A percentile compares a stretch with the other conserved stretches of the same genome.
phyloP scores from a whole-genome alignment of 2,329 filamentous ascomycete species.

The Beauveria scarabaeidicola region DNA sequence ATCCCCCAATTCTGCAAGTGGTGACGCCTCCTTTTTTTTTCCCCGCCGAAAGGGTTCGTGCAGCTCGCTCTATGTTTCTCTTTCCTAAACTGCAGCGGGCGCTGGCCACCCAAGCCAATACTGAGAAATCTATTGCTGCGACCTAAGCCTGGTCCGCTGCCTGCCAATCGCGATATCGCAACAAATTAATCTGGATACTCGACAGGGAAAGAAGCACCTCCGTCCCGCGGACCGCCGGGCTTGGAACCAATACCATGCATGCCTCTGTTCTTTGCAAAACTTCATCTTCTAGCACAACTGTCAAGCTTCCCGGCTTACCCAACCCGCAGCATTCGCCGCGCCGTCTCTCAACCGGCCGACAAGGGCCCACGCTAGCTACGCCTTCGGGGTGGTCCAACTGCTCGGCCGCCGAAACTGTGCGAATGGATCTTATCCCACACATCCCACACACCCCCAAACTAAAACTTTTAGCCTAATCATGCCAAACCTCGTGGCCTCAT shows the following conservation, averaged over 20 bases:
- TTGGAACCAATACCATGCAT: not conserved
- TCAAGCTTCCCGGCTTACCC: not conserved
- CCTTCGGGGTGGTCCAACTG: constrained; percentile 7
- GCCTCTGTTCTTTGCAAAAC: not conserved
- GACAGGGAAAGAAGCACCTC: not conserved
- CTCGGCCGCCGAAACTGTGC: constrained; percentile 9
- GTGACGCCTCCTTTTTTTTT: not conserved
- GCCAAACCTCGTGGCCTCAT: not conserved
- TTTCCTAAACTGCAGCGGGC: not conserved
- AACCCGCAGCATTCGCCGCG: constrained; percentile 4
- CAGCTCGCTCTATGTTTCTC: not conserved
- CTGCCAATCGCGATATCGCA: not conserved
- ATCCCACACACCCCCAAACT: constrained; percentile 8
- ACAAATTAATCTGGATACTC: not conserved
- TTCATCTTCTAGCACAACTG: not conserved
- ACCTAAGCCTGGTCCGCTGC: not conserved
- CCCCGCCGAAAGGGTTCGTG: not conserved
- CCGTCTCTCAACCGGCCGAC: not conserved
- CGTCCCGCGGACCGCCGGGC: not conserved
- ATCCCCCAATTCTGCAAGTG: not conserved
- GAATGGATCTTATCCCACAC: constrained; percentile 10
- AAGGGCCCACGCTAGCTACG: not conserved
- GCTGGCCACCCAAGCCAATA: not conserved
- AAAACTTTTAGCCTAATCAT: constrained; percentile 7
- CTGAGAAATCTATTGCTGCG: not conserved